Percentiles rank a stretch among this genome's conserved stretches.
These are phyloP conservation scores for Scutellaria baicalensis DNA, from an alignment of 257 asterid genomes.

Conservation along the genomic window DNA sequence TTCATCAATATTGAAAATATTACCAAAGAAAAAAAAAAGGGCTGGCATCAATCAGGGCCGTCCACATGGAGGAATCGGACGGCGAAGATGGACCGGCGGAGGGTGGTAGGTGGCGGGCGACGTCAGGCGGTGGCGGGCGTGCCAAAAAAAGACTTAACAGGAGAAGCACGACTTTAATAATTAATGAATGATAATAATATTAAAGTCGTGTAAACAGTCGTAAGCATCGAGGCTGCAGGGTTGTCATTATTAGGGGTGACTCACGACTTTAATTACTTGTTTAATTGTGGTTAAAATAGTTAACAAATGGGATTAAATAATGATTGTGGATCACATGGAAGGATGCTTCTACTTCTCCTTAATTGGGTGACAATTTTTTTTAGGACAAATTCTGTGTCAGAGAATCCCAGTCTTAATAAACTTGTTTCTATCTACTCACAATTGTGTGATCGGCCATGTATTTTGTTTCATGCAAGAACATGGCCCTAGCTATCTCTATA, in stretches of 20 bases:
- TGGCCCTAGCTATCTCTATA: no score
- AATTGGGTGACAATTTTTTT: neutral
- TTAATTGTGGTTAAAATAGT: neutral
- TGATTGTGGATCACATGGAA: constrained; percentile 40
- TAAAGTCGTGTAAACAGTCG: constrained; percentile 2
- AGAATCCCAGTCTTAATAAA: constrained; percentile 43
- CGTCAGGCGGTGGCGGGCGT: constrained; percentile 34
- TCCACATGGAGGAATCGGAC: constrained; percentile 9
- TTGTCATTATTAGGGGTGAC: constrained; percentile 28
- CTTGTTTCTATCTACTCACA: constrained; percentile 37
- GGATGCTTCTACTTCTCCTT: constrained; percentile 35
- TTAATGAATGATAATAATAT: neutral
- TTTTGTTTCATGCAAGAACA: constrained; percentile 40
- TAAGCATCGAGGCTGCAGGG: constrained; percentile 32
- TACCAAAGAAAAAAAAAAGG: neutral
- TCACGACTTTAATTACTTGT: constrained; percentile 12
- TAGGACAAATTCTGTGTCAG: constrained; percentile 46
- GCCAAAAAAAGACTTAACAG: constrained; percentile 22
- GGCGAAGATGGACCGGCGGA: neutral
- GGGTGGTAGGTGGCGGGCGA: constrained; percentile 22
- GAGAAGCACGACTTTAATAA: constrained; percentile 17
- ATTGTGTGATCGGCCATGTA: no score
- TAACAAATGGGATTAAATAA: constrained; percentile 25
- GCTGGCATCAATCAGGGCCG: constrained; percentile 20
- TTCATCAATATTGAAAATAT: no score